These are phyloP conservation scores for Neonectria ditissima DNA, from an alignment of 2,329 filamentous ascomycete genomes.

Conservation along the genomic window DNA sequence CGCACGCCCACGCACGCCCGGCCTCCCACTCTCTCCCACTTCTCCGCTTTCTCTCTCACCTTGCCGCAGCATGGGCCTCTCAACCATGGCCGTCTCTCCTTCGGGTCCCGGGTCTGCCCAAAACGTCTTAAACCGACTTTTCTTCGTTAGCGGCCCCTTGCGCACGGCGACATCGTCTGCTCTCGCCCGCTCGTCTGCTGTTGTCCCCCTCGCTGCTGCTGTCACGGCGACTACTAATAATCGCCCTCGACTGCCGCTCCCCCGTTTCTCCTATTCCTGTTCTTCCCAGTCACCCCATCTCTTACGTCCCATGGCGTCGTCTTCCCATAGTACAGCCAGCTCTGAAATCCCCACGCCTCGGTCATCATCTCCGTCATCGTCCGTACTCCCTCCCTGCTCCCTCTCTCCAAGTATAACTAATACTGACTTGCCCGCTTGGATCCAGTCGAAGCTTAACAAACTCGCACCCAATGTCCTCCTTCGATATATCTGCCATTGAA, in stretches of 20 bases:
- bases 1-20: constrained; percentile 31
- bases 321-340: constrained; percentile 59
- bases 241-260: constrained; percentile 44
- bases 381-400: constrained; percentile 61
- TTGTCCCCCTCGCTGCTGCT: constrained; percentile 35
- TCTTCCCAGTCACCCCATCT: constrained; percentile 42
- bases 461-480: constrained; percentile 67
- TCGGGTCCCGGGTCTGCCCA: constrained; percentile 45
- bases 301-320: constrained; percentile 44
- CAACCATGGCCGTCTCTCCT: constrained; percentile 43
- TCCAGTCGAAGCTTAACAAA: constrained; percentile 63
- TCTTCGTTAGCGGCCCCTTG: constrained; percentile 48
- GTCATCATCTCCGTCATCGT: constrained; percentile 64
- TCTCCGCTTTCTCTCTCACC: constrained; percentile 35
- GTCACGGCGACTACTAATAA: constrained; percentile 47
- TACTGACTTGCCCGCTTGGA: constrained; percentile 63
- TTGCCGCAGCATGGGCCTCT: constrained; percentile 41
- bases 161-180: constrained; percentile 44
- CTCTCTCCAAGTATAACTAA: constrained; percentile 54
- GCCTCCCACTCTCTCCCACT: constrained; percentile 33
- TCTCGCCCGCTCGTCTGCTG: constrained; percentile 33
- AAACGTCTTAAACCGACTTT: constrained; percentile 51
- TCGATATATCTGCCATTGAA: constrained; percentile 69
- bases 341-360: constrained; percentile 67
- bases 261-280: constrained; percentile 42